These are phyloP conservation scores for Penicillium waksmanii DNA, from an alignment of 495 filamentous ascomycete species.

Conservation along the genomic window DNA sequence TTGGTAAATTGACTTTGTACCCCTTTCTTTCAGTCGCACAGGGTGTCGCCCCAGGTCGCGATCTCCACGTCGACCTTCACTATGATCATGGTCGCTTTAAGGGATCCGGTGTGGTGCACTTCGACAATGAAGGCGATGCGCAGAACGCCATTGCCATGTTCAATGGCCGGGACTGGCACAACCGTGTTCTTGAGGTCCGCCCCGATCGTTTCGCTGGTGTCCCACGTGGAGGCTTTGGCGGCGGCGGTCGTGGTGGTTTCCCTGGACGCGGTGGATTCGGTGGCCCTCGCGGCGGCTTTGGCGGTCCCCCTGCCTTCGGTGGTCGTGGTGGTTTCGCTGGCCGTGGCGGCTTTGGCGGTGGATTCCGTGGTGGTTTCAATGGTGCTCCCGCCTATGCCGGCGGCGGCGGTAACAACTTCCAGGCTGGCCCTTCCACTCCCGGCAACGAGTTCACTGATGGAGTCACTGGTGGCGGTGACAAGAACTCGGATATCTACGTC, in stretches of 20 bases:
- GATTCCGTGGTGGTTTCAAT: constrained; percentile 42
- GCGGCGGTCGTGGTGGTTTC: constrained; percentile 28
- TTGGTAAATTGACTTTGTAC: constrained; percentile 38
- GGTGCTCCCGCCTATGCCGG: constrained; percentile 2
- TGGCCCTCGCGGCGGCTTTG: constrained; percentile 16
- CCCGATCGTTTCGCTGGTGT: constrained; percentile 90
- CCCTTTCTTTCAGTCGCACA: constrained; percentile 60
- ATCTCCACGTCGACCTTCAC: constrained; percentile 82
- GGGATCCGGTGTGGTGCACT: constrained; percentile 95
- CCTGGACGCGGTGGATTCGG: constrained; percentile 43
- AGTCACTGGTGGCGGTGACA: constrained; percentile 85
- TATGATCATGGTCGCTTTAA: constrained; percentile 78
- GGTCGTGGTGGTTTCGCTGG: constrained; percentile 44
- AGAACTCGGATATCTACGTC: constrained; percentile 84
- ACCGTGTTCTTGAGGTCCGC: constrained; percentile 87
- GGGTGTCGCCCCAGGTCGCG: constrained; percentile 90
- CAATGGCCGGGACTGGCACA: constrained; percentile 99
- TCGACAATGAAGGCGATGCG: constrained; percentile 91
- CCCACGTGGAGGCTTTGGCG: constrained; percentile 52
- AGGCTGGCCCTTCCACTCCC: constrained; percentile 45
- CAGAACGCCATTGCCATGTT: constrained; percentile 95
- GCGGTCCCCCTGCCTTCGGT: constrained; percentile 23
- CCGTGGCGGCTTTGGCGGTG: constrained; percentile 37
- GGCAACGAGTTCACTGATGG: constrained; percentile 96
- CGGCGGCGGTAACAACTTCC: constrained; percentile 34